These are phyloP conservation scores for Scutellaria barbata DNA, from an alignment of 257 asterid species.

Conservation along the genomic window DNA sequence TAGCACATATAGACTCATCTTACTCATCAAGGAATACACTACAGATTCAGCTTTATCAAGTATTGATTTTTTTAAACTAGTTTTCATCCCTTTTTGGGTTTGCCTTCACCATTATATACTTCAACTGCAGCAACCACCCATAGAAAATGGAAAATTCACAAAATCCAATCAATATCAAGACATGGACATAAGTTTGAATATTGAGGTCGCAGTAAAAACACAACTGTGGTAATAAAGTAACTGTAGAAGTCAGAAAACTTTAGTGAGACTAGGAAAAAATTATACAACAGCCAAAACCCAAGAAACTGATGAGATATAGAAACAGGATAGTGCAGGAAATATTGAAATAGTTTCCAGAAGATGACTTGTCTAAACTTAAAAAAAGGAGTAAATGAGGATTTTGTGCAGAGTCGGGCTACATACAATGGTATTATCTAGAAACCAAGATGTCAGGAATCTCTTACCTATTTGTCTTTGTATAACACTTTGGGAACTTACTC, in stretches of 20 bases:
- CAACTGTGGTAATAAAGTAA: background rate
- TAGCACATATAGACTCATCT: background rate
- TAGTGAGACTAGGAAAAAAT: background rate
- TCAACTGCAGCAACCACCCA: background rate
- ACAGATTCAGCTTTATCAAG: background rate
- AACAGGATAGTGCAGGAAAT: background rate
- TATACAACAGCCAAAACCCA: background rate
- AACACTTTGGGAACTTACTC: background rate
- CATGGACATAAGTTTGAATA: too few relatives aligned
- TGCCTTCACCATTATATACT: background rate
- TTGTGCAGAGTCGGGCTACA: too few relatives aligned
- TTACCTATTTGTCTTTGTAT: too few relatives aligned
- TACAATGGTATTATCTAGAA: too few relatives aligned
- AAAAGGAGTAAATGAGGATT: too few relatives aligned
- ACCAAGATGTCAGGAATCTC: too few relatives aligned
- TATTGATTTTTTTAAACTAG: background rate
- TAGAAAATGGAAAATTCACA: background rate
- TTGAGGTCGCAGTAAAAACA: background rate
- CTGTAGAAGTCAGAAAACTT: background rate
- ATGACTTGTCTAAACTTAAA: too few relatives aligned
- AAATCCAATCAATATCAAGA: background rate
- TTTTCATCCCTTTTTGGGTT: constrained; percentile 3
- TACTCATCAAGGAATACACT: constrained; percentile 3
- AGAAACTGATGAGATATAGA: background rate
- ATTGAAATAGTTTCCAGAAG: too few relatives aligned